These are phyloP conservation scores for Akanthomyces dipterigenus DNA, from an alignment of 2,329 filamentous ascomycete species.

Conservation along the genomic window DNA sequence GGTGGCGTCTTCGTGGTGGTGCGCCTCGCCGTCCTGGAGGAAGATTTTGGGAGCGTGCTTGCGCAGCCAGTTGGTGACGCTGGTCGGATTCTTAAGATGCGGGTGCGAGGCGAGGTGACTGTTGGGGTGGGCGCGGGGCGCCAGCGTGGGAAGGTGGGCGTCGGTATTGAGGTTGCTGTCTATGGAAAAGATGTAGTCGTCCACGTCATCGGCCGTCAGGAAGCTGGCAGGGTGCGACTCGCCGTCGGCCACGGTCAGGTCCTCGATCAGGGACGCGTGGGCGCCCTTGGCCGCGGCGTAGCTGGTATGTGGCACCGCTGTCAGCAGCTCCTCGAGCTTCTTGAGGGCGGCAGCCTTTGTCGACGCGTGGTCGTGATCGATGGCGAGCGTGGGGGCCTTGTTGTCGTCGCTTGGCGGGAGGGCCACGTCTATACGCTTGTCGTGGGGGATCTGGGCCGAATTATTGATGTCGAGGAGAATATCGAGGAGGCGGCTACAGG, in stretches of 20 bases:
- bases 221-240: slow-evolving; percentile 57
- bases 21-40: slow-evolving; percentile 62
- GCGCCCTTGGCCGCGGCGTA: slow-evolving; percentile 53
- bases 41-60: slow-evolving; percentile 80
- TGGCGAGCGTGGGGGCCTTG: slow-evolving; percentile 24
- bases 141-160: slow-evolving; percentile 41
- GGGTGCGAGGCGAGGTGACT: slow-evolving; percentile 32
- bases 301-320: slow-evolving; percentile 44
- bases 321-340: slow-evolving; percentile 43
- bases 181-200: slow-evolving; percentile 63
- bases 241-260: slow-evolving; percentile 43
- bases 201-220: slow-evolving; percentile 62
- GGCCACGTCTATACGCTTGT: slow-evolving; percentile 67
- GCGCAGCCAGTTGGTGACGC: slow-evolving; percentile 92
- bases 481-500: slow-evolving; percentile 72
- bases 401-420: slow-evolving; percentile 38
- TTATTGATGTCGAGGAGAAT: slow-evolving; percentile 86
- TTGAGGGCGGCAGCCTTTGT: slow-evolving; percentile 40
- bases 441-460: slow-evolving; percentile 66
- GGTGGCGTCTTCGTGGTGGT: slow-evolving; percentile 16
- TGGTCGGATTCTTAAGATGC: slow-evolving; percentile 66
- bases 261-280: slow-evolving; percentile 49
- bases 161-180: slow-evolving; percentile 44
- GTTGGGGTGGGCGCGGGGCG: slow-evolving; percentile 38
- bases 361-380: slow-evolving; percentile 28